Evolutionary conservation across 2,329 filamentous ascomycete species (phyloP), one percentile per base, ranked within the genome.

Genomic region (Aspergillus sp.): DNA sequence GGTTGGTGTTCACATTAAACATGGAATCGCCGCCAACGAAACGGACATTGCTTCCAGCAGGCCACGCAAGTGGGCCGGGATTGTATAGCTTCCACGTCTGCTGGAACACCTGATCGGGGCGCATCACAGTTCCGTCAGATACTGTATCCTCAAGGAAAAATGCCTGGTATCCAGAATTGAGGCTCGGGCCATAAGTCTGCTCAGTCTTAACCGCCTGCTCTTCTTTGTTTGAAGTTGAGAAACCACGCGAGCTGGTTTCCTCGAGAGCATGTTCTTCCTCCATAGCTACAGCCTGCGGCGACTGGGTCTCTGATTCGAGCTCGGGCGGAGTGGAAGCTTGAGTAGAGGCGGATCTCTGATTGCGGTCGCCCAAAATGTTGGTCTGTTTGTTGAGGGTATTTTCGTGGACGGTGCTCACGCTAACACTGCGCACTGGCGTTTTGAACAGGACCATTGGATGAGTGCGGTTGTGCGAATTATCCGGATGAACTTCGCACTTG

Each of bases 391-490:
- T 89, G 65, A 86, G 80, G 58, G 83, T 83, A 66, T 91, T 86
- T 75, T 96, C 91, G 53, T 89, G 89, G 62, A 89, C 82, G 8
- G 93, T 98, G 50, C 87, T 93, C 52, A 99, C 90, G 61, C 86
- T 93, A 37, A 96, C 90, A 65, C 90, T 89, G 65, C 91, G 89
- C 49, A 99, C 89, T 9, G 93, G 90, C 2, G 90, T 96, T 83
- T 91, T 96, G 81, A 99, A 92, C 80, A 96, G 97, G 80, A 99
- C 92, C 66, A 99, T 80, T 27, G 95, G 95, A 69, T 99, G 95
- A n/a, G 93, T 96, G 75, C 87, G 88, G 81, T 98, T 97, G 80
- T 99, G 95, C 20, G 79, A 80, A 75, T 96, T 93, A 63, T 82
- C 81, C 7, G 95, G 95, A 68, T 87, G 87, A 49, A 93, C 91